Evolutionary conservation across 495 filamentous ascomycete genomes (phyloP).

Genomic region (Daldinia bambusicola): DNA sequence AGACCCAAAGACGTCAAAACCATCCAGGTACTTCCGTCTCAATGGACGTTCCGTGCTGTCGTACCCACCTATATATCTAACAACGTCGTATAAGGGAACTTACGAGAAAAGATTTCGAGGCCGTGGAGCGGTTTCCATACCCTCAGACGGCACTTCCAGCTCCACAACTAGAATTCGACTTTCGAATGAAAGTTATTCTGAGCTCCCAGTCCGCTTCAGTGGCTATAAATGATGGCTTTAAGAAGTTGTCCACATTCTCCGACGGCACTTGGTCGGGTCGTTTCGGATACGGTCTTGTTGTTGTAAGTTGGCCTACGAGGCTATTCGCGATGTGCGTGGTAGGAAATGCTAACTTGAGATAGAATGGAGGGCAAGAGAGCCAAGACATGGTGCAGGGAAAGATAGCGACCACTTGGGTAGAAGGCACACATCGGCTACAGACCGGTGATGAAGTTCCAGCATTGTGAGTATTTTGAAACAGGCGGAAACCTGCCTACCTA

Average conservation of each 20-base stretch:
- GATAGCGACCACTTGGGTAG: slow-evolving; percentile 64
- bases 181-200: slow-evolving; percentile 70
- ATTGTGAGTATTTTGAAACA: slow-evolving; percentile 44
- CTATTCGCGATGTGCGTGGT: neutral
- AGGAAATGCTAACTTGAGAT: slow-evolving; percentile 14
- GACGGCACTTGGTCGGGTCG: slow-evolving; percentile 69
- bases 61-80: slow-evolving; percentile 27
- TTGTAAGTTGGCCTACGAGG: slow-evolving; percentile 59
- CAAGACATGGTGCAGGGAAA: slow-evolving; percentile 56
- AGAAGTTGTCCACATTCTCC: slow-evolving; percentile 67
- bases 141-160: slow-evolving; percentile 44
- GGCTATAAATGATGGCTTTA: slow-evolving; percentile 63
- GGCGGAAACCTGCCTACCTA: neutral
- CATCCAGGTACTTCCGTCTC: slow-evolving; percentile 12
- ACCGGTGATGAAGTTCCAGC: slow-evolving; percentile 69
- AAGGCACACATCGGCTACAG: slow-evolving; percentile 65
- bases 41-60: neutral
- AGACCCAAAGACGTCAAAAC: slow-evolving; percentile 4
- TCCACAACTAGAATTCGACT: slow-evolving; percentile 67
- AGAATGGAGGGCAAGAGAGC: slow-evolving; percentile 68
- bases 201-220: slow-evolving; percentile 62
- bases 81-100: slow-evolving; percentile 23
- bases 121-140: slow-evolving; percentile 38
- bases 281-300: slow-evolving; percentile 68
- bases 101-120: slow-evolving; percentile 9